Conservation (phyloP, 495 filamentous ascomycete genomes). For the Chaetomium cochliodes region DNA sequence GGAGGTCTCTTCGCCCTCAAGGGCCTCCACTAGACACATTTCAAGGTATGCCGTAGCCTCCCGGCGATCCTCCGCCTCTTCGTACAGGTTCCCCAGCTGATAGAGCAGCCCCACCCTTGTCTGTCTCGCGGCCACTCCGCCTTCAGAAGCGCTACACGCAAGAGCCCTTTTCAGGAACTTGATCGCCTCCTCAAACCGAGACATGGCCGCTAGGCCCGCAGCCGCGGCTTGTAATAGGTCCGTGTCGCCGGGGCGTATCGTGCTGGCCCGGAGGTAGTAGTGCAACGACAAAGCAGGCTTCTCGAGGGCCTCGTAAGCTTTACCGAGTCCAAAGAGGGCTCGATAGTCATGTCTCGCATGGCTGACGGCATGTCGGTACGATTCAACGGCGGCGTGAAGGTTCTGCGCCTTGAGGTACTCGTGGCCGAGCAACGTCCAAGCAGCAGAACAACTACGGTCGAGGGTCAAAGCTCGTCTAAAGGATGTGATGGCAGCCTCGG, state of each 20-base stretch:
- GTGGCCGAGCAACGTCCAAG: not conserved
- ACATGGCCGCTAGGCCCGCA: not conserved
- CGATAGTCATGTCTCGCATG: not conserved
- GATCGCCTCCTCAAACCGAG: not conserved
- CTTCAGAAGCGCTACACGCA: not conserved
- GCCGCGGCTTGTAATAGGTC: not conserved
- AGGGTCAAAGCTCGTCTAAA: not conserved
- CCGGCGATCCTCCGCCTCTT: not conserved
- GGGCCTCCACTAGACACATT: not conserved
- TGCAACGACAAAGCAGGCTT: not conserved
- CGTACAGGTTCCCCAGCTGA: not conserved
- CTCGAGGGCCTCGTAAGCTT: not conserved
- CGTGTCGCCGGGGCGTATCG: not conserved
- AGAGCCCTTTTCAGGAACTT: not conserved
- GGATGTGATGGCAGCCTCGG: conserved; percentile 1
- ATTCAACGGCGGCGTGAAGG: not conserved
- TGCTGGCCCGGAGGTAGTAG: not conserved
- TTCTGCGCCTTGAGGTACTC: conserved; percentile 1
- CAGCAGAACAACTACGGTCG: not conserved
- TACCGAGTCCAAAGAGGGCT: not conserved
- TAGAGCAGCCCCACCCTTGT: not conserved
- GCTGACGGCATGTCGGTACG: not conserved
- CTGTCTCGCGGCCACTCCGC: not conserved
- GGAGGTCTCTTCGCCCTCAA: not conserved
- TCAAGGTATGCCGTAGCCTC: conserved; percentile 4